Base-by-base conservation (phyloP, 257 asterid genomes). In the Salvia splendens region DNA sequence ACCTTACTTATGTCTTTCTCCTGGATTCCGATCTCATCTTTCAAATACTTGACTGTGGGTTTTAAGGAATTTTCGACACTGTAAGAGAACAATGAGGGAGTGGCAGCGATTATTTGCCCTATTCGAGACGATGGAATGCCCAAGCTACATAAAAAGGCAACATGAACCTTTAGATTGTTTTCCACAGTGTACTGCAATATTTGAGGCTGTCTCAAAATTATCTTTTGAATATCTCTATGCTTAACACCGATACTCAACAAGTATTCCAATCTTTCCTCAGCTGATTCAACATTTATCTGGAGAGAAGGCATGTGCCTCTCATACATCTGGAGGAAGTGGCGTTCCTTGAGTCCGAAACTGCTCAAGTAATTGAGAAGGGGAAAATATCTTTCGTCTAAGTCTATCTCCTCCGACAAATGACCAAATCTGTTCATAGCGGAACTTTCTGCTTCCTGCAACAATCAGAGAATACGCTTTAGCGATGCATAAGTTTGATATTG, bases 231-330 rank as follows among this genome's bases (percentile, higher is more conserved):
- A 70, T 89, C 97, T 51, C 68, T 80, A 48, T 83, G 96, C 71
- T 89, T 86, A 68, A 92, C 98, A 36, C 97, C 98, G 12, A 87
- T 84, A 47, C 89, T 81, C 73, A 89, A 70, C 84, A 92, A 76
- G 81, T 80, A 89, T 35, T 84, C 85, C 77, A 92, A 70, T 80
- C 98, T 84, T 69, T 89, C 96, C 71, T 79, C 77, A 9, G 96
- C 97, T 7, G 97, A 86, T 65, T 71, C 82, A 50, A 82, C 91
- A 65, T 92, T 92, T 60, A 86, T 89, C 83, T 92, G 96, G 76
- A 92, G 97, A 48, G 93, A 84, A 2, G 93, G 93, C 98, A 92
- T 86, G 70, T 92, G 98, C 87, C 98, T 81, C 81, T 87, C 97
- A 17, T 89, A 87, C 88, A 92, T 92, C 77, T 85, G 97, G 73